These are phyloP conservation scores for Elsinoe perseae DNA, from an alignment of 2,329 filamentous ascomycete genomes.

Conservation along the genomic window DNA sequence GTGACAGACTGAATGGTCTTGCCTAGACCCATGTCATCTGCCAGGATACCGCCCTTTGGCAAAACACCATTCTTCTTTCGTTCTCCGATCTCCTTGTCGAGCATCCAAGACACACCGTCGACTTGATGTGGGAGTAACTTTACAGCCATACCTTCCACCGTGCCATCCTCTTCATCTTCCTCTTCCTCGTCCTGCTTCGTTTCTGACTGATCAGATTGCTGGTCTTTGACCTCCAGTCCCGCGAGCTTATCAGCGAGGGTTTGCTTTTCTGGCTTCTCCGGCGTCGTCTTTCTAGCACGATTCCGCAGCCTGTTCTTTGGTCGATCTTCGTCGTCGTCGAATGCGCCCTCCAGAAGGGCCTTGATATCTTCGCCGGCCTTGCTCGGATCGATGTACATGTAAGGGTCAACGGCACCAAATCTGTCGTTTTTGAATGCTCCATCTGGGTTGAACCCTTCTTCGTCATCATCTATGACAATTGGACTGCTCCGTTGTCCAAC, in stretches of 20 bases:
- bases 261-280: slow-evolving; percentile 21
- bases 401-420: slow-evolving; percentile 49
- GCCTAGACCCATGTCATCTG: slow-evolving; percentile 94
- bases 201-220: slow-evolving; percentile 44
- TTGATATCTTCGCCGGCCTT: slow-evolving; percentile 73
- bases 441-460: slow-evolving; percentile 43
- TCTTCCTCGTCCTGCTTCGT: slow-evolving; percentile 42
- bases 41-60: slow-evolving; percentile 87
- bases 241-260: slow-evolving; percentile 30
- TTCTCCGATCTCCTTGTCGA: slow-evolving; percentile 77
- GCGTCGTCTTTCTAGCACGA: slow-evolving; percentile 36
- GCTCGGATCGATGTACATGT: slow-evolving; percentile 59
- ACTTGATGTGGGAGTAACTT: slow-evolving; percentile 89
- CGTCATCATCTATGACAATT: slow-evolving; percentile 40
- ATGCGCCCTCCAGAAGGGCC: slow-evolving; percentile 69
- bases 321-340: slow-evolving; percentile 63
- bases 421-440: slow-evolving; percentile 38
- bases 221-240: slow-evolving; percentile 39
- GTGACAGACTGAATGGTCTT: slow-evolving; percentile 94
- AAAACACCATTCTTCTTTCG: slow-evolving; percentile 70
- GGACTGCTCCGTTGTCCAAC: slow-evolving; percentile 32
- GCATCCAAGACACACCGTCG: slow-evolving; percentile 93
- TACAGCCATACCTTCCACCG: slow-evolving; percentile 73
- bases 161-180: slow-evolving; percentile 51
- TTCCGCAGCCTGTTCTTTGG: slow-evolving; percentile 37